A percentile compares a stretch with the other conserved stretches of the same genome.
These are phyloP conservation scores for Podosphaera aphanis DNA, from an alignment of 2,329 filamentous ascomycete species.

Conservation along the genomic window DNA sequence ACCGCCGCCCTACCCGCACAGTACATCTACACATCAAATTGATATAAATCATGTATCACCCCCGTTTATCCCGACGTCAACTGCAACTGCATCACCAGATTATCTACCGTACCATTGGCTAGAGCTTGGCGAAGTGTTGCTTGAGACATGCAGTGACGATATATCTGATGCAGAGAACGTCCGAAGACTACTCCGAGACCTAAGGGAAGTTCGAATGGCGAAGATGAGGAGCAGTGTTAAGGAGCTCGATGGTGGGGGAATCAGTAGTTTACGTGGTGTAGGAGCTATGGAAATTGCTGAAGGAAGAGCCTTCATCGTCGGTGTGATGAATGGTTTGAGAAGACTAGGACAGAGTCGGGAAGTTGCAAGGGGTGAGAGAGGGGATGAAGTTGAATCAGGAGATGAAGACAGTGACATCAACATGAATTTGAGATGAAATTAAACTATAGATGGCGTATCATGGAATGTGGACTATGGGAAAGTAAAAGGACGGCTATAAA, in stretches of 20 bases:
- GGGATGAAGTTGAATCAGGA: slow-evolving; percentile 33
- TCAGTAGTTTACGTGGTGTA: slow-evolving; percentile 46
- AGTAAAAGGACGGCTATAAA: too few species aligned
- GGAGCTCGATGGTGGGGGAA: slow-evolving; percentile 51
- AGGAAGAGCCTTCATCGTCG: slow-evolving; percentile 58
- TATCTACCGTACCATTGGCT: slow-evolving; percentile 88
- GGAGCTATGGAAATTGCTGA: slow-evolving; percentile 87
- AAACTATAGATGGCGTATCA: too few species aligned
- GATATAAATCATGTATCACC: slow-evolving; percentile 26
- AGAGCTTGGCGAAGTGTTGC: slow-evolving; percentile 66
- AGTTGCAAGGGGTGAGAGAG: slow-evolving; percentile 50
- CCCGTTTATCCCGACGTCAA: slow-evolving; percentile 60
- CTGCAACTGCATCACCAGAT: slow-evolving; percentile 39
- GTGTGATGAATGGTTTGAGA: slow-evolving; percentile 69
- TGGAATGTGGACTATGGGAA: too few species aligned
- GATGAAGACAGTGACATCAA: slow-evolving; percentile 28
- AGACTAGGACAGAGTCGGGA: slow-evolving; percentile 66
- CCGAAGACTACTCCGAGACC: slow-evolving; percentile 50
- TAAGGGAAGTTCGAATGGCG: slow-evolving; percentile 70
- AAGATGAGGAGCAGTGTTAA: slow-evolving; percentile 63
- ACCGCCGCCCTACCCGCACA: slow-evolving; percentile 42
- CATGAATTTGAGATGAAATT: neutral
- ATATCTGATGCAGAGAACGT: slow-evolving; percentile 51
- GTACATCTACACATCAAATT: slow-evolving; percentile 16
- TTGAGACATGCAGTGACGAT: slow-evolving; percentile 69